Base-by-base conservation (phyloP, 495 filamentous ascomycete genomes). In the Xylaria sp. region DNA sequence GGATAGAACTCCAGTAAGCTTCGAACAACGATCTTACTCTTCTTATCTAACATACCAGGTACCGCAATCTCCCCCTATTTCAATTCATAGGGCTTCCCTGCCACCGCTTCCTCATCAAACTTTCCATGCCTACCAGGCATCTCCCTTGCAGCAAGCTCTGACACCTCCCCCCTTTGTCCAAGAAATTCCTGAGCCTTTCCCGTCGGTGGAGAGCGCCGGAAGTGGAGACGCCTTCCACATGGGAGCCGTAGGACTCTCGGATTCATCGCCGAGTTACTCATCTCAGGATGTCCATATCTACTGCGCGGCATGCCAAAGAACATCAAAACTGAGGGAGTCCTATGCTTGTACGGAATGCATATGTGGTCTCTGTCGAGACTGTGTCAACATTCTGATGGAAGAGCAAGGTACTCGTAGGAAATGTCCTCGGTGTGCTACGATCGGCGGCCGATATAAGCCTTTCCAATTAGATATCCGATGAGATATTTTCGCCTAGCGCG, bases 271-370 rank as follows among this genome's bases (percentile, higher is more conserved):
- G 15, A 84, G 77, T 71, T 88, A 83, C 72, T 83, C 84, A 41
- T 84, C 85, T 5, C 86, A 85, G 78, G 90, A 81, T 67, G 90
- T 95, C 19, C 92, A 96, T 73, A 95, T 97, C 21, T 97, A 94
- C 75, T 97, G 94, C 78, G 92, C 94, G 0, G 88, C 89, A 21
- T 97, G 94, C 77, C 90, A 91, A 71, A 88, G 90, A 24, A 80
- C 91, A 4, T 93, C 90, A 70, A 80, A 91, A 3, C 80, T 97
- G 55, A 90, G 89, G 69, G 91, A 95, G 69, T 93, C 92, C 40
- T 97, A 92, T 77, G 94, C 94, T 15, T 97, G 94, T 80, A 97
- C 94, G 0, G 94, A 97, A 77, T 97, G 94, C 78, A 97, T 97
- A 62, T 96, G 93, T 77, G 94, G 94, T 2, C 86, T 97, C 59